phyloP scores from a whole-genome alignment of 257 asterid species.

The Przewalskia tangutica region DNA sequence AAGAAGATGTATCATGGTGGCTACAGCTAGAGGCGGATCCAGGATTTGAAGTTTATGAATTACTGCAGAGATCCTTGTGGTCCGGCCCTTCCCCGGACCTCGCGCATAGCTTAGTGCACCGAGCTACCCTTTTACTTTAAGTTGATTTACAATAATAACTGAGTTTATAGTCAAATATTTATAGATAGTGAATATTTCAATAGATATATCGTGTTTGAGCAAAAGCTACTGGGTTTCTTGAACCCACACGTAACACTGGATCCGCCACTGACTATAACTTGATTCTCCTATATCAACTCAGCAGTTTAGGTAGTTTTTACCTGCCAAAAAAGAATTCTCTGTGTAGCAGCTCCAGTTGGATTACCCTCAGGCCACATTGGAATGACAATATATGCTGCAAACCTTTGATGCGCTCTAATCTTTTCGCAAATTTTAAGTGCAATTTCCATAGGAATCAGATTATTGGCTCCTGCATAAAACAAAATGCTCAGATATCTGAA shows the following conservation, averaged over 20 bases:
- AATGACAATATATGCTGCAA: slow-evolving; percentile 80
- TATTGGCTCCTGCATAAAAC: slow-evolving; percentile 70
- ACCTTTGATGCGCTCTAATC: slow-evolving; percentile 82
- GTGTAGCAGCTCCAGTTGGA: slow-evolving; percentile 94
- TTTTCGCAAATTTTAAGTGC: slow-evolving; percentile 86
- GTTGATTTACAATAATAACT: too few species aligned
- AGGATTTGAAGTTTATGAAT: too few species aligned
- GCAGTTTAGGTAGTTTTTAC: slow-evolving; percentile 13
- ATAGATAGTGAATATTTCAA: too few species aligned
- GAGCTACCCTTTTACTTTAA: too few species aligned
- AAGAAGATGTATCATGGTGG: background rate
- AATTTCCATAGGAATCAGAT: slow-evolving; percentile 92
- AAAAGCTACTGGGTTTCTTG: too few species aligned
- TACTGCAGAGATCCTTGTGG: too few species aligned
- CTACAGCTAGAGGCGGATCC: background rate
- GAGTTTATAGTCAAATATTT: too few species aligned
- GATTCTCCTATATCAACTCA: background rate
- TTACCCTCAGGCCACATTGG: slow-evolving; percentile 99
- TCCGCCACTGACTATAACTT: background rate
- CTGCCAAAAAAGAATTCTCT: slow-evolving; percentile 96
- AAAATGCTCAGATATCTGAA: background rate
- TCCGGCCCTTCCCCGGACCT: too few species aligned
- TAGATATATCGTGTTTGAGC: too few species aligned
- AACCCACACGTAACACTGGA: too few species aligned
- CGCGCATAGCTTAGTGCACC: too few species aligned